Conservation (phyloP, 164 flowering plant genomes). For the Litsea cubeba region DNA sequence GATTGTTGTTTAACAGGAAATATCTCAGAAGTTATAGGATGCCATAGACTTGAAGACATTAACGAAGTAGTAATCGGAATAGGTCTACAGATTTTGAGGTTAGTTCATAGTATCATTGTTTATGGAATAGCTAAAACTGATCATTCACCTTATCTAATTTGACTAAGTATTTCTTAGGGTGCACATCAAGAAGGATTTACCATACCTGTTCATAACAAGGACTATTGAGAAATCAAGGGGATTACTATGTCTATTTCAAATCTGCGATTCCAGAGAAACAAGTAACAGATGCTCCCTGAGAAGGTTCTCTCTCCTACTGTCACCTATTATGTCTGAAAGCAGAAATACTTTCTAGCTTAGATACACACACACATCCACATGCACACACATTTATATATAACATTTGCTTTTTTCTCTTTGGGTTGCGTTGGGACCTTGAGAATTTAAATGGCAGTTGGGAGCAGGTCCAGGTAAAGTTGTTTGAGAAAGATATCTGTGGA, state of each 20-base stretch:
- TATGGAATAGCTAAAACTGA: background rate
- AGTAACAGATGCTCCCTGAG: slow-evolving; percentile 25
- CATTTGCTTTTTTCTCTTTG: slow-evolving; percentile 10
- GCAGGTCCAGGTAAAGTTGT: slow-evolving; percentile 58
- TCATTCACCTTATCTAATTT: background rate
- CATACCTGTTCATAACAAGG: slow-evolving; percentile 51
- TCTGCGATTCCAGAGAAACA: slow-evolving; percentile 20
- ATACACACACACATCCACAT: no score
- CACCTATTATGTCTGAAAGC: slow-evolving; percentile 6
- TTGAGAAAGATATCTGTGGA: slow-evolving; percentile 47
- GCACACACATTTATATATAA: background rate
- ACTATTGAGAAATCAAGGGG: slow-evolving; percentile 46
- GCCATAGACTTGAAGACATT: slow-evolving; percentile 53
- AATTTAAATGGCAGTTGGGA: slow-evolving; percentile 72
- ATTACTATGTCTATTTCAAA: slow-evolving; percentile 34
- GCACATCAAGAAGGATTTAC: slow-evolving; percentile 24
- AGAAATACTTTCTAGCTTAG: background rate
- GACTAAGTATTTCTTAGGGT: slow-evolving; percentile 32
- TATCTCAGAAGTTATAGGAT: slow-evolving; percentile 31
- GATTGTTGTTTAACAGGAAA: slow-evolving; percentile 29
- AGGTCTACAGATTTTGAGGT: slow-evolving; percentile 70
- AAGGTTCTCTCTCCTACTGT: slow-evolving; percentile 32
- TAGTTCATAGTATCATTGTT: slow-evolving; percentile 13
- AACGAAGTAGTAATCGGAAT: slow-evolving; percentile 52
- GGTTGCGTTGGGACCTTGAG: slow-evolving; percentile 28